phyloP scores from a whole-genome alignment of 768 basidiomycete species.

The Boletus vermiculosoides region DNA sequence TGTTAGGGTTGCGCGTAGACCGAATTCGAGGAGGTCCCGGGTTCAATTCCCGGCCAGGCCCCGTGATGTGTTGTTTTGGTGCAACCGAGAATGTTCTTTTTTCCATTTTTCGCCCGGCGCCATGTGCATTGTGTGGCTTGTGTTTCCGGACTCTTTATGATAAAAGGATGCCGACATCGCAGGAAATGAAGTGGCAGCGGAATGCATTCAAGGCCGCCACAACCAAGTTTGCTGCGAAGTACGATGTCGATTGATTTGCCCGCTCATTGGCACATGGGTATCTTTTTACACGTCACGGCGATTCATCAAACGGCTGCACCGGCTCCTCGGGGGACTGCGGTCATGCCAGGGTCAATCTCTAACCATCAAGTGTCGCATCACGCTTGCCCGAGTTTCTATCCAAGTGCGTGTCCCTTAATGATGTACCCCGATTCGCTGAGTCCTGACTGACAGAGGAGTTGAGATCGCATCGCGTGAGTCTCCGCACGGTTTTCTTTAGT shows the following conservation, averaged over 20 bases:
- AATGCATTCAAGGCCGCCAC: slow-evolving; percentile 8
- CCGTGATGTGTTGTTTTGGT: slow-evolving; percentile 10
- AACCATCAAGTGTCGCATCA: slow-evolving; percentile 40
- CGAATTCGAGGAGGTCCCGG: slow-evolving; percentile 70
- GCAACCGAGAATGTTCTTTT: neutral
- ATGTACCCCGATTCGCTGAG: slow-evolving; percentile 12
- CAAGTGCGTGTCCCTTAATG: slow-evolving; percentile 9
- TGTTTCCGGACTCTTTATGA: slow-evolving; percentile 11
- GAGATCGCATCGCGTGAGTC: neutral
- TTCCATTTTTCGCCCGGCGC: neutral
- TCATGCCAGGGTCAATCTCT: slow-evolving; percentile 31
- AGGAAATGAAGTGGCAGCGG: slow-evolving; percentile 30
- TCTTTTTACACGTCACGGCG: slow-evolving; percentile 44
- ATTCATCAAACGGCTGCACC: slow-evolving; percentile 38
- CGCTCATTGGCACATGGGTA: slow-evolving; percentile 8
- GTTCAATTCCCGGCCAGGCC: slow-evolving; percentile 87
- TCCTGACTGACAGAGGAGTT: slow-evolving; percentile 1
- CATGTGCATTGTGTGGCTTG: neutral
- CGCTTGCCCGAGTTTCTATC: slow-evolving; percentile 12
- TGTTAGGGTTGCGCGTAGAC: slow-evolving; percentile 44
- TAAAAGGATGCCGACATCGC: slow-evolving; percentile 31
- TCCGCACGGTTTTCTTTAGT: slow-evolving; percentile 9
- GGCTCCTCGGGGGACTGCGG: slow-evolving; percentile 32
- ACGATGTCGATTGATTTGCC: slow-evolving; percentile 24
- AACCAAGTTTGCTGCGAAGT: slow-evolving; percentile 14